Evolutionary conservation across 1,284 basidiomycete genomes (phyloP).

Genomic region (Ustilago hordei): DNA sequence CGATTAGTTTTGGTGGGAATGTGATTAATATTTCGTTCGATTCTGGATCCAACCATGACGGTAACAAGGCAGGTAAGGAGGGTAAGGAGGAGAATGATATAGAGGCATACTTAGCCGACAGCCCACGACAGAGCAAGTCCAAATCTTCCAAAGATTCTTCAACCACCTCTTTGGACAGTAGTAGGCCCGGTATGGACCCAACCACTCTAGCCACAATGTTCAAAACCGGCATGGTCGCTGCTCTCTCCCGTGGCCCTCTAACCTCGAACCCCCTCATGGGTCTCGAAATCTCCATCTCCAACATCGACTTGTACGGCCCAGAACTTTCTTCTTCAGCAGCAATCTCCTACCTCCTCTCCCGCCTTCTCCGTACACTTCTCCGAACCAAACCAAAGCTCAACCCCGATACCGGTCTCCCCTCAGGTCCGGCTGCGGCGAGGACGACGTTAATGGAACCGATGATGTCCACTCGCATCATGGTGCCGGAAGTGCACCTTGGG

Average conservation of each 20-base stretch:
- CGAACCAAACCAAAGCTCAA: constrained; percentile 27
- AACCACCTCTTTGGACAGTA: background rate
- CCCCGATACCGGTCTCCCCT: constrained; percentile 11
- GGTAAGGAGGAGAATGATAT: constrained; percentile 22
- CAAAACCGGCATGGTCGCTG: constrained; percentile 47
- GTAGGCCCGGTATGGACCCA: constrained; percentile 33
- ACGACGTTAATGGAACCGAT: constrained; percentile 67
- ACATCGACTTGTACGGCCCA: constrained; percentile 49
- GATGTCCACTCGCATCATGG: constrained; percentile 60
- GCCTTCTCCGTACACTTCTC: constrained; percentile 49
- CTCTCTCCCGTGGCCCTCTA: constrained; percentile 61
- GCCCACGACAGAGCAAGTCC: constrained; percentile 5
- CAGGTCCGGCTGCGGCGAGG: background rate
- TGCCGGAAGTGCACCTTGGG: constrained; percentile 53
- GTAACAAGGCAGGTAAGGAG: background rate
- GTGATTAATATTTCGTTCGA: constrained; percentile 38
- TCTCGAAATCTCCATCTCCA: constrained; percentile 46
- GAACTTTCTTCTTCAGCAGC: constrained; percentile 53
- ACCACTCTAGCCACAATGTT: constrained; percentile 26
- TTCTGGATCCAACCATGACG: constrained; percentile 3
- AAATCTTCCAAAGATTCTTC: background rate
- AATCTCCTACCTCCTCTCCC: constrained; percentile 50
- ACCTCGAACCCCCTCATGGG: constrained; percentile 61
- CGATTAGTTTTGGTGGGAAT: constrained; percentile 51
- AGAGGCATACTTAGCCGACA: constrained; percentile 22